These are phyloP conservation scores for Zopfia rhizophila DNA, from an alignment of 2,329 filamentous ascomycete species.

Conservation along the genomic window DNA sequence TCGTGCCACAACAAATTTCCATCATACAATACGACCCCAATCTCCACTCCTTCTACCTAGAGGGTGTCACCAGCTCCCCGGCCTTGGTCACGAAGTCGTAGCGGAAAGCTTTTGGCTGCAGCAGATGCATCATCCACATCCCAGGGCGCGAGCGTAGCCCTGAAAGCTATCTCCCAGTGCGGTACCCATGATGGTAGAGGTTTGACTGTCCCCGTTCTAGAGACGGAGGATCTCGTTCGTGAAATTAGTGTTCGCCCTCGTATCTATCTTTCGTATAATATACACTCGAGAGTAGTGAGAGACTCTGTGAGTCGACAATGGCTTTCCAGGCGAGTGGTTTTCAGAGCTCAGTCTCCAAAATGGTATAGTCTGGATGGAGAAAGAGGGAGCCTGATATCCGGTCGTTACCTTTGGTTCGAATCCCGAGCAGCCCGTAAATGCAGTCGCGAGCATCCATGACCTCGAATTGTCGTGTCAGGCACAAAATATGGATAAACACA, in stretches of 20 bases:
- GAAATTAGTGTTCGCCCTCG: conserved; percentile 8
- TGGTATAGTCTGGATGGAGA: conserved; percentile 22
- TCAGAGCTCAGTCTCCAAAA: conserved; percentile 9
- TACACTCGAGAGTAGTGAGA: conserved; percentile 21
- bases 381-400: conserved; percentile 6
- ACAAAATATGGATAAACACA: conserved; percentile 13
- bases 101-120: conserved; percentile 12
- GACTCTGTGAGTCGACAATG: neutral
- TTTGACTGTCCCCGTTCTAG: too few species aligned
- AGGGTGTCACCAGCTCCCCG: conserved; percentile 3
- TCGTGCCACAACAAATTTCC: conserved; percentile 11
- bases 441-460: conserved; percentile 24
- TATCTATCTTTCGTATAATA: conserved; percentile 13
- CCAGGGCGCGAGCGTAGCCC: conserved; percentile 16
- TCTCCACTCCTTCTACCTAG: conserved; percentile 9
- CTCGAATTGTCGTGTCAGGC: conserved; percentile 19
- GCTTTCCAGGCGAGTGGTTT: conserved; percentile 8
- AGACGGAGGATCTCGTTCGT: too few species aligned
- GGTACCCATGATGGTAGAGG: conserved; percentile 21
- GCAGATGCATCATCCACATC: conserved; percentile 11
- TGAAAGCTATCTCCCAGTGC: conserved; percentile 18
- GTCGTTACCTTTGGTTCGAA: conserved; percentile 9
- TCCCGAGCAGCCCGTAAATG: conserved; percentile 22
- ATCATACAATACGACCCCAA: conserved; percentile 10
- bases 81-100: neutral